Evolutionary conservation across 2,329 filamentous ascomycete genomes (phyloP), one percentile per base, ranked within the genome.

Genomic region (Diaporthe caulivora): DNA sequence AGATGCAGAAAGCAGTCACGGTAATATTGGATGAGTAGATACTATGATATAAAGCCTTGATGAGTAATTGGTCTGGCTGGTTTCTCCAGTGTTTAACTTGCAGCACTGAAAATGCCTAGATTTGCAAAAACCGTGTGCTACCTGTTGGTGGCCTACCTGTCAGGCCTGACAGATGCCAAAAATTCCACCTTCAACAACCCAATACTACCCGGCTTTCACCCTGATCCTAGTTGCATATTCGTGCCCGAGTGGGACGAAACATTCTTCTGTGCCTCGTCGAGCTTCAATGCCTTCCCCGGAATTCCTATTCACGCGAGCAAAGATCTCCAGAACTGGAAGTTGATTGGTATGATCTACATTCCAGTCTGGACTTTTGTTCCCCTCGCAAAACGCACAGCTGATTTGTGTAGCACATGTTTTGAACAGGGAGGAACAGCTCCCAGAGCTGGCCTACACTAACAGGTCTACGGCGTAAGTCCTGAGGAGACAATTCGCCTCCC

Each of bases 281-380:
- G 81, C 62, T 87, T 86, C 79, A 84, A 83, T 71, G 80, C 80
- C 6, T 86, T 86, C 68, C 84, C 84, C 0, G 84, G 84, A 10
- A 81, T 86, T 18, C 84, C 85, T 0, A 83, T 87, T 29, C 82
- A 86, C 73, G 83, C 84, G 8, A 86, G 83, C 77, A 83, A 82
- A 72, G 84, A 87, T 76, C 78, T 87, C 40, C 78, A 79, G 53
- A 82, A 81, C 26, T 87, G 84, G 83, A 83, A 82, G 72, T 78
- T 86, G 9, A 79, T 81, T 65, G 77, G 76, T 75, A 44, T 2
- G 5, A 7, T 29, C 17, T 11, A 7, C 26, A 5, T 5, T 6
- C 29, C 31, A 1, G 17, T 11, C 53, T 1, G 15, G 11, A 18
- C n/a, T 17, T 26, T 17, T 21, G 11, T 6, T 15, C 29, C 1